phyloP scores from a whole-genome alignment of 2,329 filamentous ascomycete species.

The Neoscytalidium dimidiatum region DNA sequence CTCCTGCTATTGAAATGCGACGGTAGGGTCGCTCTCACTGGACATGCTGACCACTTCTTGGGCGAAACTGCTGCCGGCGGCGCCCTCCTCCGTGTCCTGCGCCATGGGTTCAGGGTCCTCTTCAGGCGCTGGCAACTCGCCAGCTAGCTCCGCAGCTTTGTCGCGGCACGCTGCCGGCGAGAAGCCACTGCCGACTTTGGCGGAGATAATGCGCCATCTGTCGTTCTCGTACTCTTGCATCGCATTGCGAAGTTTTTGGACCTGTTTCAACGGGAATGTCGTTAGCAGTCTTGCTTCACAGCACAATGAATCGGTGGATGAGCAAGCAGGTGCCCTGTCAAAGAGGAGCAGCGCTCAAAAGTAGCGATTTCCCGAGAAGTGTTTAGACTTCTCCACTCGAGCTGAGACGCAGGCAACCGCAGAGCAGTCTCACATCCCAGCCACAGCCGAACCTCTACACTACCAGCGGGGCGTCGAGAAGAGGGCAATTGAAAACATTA shows the following conservation, averaged over 20 bases:
- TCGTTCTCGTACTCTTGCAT: conserved; percentile 87
- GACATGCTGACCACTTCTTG: conserved; percentile 16
- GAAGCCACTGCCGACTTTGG: conserved; percentile 88
- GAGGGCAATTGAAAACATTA: conserved; percentile 19
- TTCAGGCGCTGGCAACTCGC: conserved; percentile 6
- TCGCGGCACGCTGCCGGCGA: conserved; percentile 86
- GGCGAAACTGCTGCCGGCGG: conserved; percentile 7
- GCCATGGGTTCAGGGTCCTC: conserved; percentile 11
- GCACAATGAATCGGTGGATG: neutral
- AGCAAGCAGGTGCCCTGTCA: neutral
- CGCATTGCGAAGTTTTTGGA: conserved; percentile 73
- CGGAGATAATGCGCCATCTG: conserved; percentile 88
- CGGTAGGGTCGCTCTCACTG: conserved; percentile 9
- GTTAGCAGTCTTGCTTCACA: neutral
- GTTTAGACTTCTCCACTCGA: neutral
- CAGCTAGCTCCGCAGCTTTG: conserved; percentile 64
- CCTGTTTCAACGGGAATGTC: conserved; percentile 51
- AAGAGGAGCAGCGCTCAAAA: neutral
- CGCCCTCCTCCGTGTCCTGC: conserved; percentile 15
- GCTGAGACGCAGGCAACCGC: neutral
- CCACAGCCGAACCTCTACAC: neutral
- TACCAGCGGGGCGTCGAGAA: neutral
- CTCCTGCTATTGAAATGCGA: conserved; percentile 10
- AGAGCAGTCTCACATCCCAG: neutral
- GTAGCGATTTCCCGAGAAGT: neutral